Conservation (phyloP, 768 basidiomycete species). For the Boletus sensibilis region DNA sequence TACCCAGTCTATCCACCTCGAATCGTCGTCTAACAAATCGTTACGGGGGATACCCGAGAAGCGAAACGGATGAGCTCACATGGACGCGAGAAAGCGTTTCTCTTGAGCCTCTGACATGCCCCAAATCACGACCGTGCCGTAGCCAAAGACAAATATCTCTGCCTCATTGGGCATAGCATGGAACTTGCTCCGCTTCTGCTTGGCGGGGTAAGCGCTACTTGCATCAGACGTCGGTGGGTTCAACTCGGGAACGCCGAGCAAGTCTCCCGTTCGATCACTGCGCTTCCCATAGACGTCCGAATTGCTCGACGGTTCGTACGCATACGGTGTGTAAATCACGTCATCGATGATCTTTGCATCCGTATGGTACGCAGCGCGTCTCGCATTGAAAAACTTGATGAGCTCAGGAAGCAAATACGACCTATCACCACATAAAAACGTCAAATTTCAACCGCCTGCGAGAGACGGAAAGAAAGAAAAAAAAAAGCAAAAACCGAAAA, state of each 20-base stretch:
- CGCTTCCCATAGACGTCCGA: constrained; percentile 31
- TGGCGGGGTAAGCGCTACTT: constrained; percentile 34
- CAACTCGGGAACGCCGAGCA: constrained; percentile 77
- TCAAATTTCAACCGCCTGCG: not conserved
- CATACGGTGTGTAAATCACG: constrained; percentile 91
- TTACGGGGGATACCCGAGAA: not conserved
- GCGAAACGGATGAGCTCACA: constrained; percentile 54
- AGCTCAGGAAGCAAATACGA: constrained; percentile 88
- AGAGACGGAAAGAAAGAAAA: too few species aligned
- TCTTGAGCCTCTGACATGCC: constrained; percentile 96
- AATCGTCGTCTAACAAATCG: constrained; percentile 73
- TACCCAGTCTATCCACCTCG: constrained; percentile 84
- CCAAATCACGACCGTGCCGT: constrained; percentile 96
- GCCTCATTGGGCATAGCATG: constrained; percentile 65
- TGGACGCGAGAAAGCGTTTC: constrained; percentile 82
- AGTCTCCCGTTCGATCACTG: constrained; percentile 54
- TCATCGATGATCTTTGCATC: constrained; percentile 89
- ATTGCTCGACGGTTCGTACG: constrained; percentile 56
- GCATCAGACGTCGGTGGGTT: constrained; percentile 29
- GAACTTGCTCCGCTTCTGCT: constrained; percentile 64
- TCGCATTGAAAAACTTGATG: constrained; percentile 85
- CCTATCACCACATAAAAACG: constrained; percentile 37
- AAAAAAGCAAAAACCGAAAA: too few species aligned
- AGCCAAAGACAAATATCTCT: constrained; percentile 91
- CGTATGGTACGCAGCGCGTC: constrained; percentile 79